Evolutionary conservation across 2,329 filamentous ascomycete species (phyloP).

Genomic region (Neonectria sp.): DNA sequence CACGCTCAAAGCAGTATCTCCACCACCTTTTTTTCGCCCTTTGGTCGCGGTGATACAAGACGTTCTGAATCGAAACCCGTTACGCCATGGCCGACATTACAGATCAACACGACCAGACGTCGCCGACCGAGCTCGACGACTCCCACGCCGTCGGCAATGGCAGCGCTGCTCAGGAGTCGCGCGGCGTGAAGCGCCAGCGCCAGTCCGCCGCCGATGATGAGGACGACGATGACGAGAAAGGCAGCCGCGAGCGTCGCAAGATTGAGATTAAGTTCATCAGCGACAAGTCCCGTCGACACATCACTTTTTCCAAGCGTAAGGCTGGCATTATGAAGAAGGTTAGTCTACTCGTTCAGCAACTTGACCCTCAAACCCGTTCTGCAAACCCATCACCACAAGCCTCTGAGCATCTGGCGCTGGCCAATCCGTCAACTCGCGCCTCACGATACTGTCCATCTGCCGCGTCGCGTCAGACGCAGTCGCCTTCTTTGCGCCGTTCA

Average conservation of each 20-base stretch:
- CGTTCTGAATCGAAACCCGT: constrained; percentile 42
- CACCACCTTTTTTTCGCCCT: constrained; percentile 68
- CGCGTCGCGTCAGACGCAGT: constrained; percentile 15
- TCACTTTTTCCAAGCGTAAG: constrained; percentile 99
- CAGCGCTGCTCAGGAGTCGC: constrained; percentile 76
- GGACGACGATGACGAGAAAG: constrained; percentile 98
- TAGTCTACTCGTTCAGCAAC: constrained; percentile 53
- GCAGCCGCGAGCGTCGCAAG: constrained; percentile 97
- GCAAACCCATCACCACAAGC: constrained; percentile 6
- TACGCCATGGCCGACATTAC: constrained; percentile 82
- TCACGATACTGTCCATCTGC: constrained; percentile 6
- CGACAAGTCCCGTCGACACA: constrained; percentile 99
- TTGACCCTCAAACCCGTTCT: constrained; percentile 7
- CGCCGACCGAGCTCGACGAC: constrained; percentile 82
- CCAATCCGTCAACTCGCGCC: constrained; percentile 3
- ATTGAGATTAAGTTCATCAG: constrained; percentile 99
- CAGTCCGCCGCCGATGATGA: constrained; percentile 90
- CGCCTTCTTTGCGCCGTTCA: constrained; percentile 1
- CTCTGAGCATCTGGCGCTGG: background rate
- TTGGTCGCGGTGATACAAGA: constrained; percentile 55
- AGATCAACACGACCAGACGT: constrained; percentile 83
- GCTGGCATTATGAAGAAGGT: constrained; percentile 99
- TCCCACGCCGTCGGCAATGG: constrained; percentile 81
- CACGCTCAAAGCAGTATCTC: constrained; percentile 77
- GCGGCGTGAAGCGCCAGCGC: constrained; percentile 92